A percentile compares a stretch with the other conserved stretches of the same genome.
phyloP scores from a whole-genome alignment of 1,284 basidiomycete genomes.

The Moniliophthora roreri region DNA sequence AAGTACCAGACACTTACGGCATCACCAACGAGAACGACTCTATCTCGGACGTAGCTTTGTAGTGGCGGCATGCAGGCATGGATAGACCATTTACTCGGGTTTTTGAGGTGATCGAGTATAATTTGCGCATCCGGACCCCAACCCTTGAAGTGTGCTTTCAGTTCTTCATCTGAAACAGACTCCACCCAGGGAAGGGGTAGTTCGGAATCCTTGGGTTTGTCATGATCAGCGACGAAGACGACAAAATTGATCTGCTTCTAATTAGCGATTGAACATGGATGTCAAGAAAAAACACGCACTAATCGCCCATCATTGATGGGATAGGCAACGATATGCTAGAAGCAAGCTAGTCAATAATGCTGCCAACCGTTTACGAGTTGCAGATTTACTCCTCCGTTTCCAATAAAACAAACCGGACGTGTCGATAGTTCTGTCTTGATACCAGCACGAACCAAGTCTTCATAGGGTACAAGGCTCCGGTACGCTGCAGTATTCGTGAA shows the following conservation, averaged over 20 bases:
- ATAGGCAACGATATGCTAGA: constrained; percentile 56
- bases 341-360: not conserved
- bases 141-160: constrained; percentile 45
- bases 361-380: not conserved
- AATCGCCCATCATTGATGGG: constrained; percentile 45
- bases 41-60: constrained; percentile 42
- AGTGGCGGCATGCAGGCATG: constrained; percentile 53
- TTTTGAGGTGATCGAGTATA: constrained; percentile 46
- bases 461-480: constrained; percentile 40
- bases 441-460: constrained; percentile 37
- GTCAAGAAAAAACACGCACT: constrained; percentile 25
- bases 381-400: constrained; percentile 38
- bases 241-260: constrained; percentile 52
- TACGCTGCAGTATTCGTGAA: constrained; percentile 44
- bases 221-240: constrained; percentile 44
- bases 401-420: constrained; percentile 41
- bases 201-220: constrained; percentile 34
- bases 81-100: constrained; percentile 59
- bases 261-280: too few species aligned
- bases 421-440: constrained; percentile 37
- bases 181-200: constrained; percentile 50
- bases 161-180: constrained; percentile 38
- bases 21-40: constrained; percentile 57
- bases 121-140: constrained; percentile 48
- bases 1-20: constrained; percentile 37